Conservation (phyloP, 2,329 filamentous ascomycete genomes). For the Colletotrichum neosansevieriae region DNA sequence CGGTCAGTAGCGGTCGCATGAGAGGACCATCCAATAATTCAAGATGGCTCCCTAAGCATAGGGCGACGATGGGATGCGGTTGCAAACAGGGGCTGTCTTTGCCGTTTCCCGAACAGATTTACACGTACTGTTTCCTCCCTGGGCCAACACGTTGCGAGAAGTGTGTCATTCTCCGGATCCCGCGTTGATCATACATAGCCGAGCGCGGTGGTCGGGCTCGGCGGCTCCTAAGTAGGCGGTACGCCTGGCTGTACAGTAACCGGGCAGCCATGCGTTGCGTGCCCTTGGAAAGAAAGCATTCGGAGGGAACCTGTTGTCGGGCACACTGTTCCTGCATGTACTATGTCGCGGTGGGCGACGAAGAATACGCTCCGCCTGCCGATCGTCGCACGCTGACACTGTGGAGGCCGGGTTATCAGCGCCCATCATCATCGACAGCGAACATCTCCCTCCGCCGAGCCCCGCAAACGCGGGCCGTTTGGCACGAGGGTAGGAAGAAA, state of each 20-base stretch:
- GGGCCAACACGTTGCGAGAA: constrained; percentile 26
- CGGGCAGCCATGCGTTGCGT: constrained; percentile 15
- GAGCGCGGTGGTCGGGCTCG: constrained; percentile 3
- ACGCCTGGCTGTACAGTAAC: constrained; percentile 9
- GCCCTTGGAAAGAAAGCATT: not conserved
- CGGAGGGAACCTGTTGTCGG: not conserved
- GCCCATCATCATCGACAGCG: not conserved
- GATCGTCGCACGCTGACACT: constrained; percentile 20
- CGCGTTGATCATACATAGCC: constrained; percentile 37
- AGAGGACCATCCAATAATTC: constrained; percentile 12
- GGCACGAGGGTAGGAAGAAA: constrained; percentile 28
- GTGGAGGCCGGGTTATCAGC: constrained; percentile 1
- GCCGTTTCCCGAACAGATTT: constrained; percentile 12
- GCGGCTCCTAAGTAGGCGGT: constrained; percentile 1
- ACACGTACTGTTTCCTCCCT: constrained; percentile 20
- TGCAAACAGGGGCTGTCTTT: constrained; percentile 4
- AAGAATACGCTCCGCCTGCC: not conserved
- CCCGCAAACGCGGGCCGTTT: constrained; percentile 16
- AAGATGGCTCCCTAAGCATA: not conserved
- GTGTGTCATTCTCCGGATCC: constrained; percentile 36
- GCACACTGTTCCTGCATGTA: constrained; percentile 1
- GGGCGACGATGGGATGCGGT: constrained; percentile 9
- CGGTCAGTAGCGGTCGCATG: constrained; percentile 21
- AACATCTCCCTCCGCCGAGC: constrained; percentile 8
- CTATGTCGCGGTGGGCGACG: not conserved